Base-by-base conservation (phyloP, 1,284 basidiomycete species). In the Irpex sp. region DNA sequence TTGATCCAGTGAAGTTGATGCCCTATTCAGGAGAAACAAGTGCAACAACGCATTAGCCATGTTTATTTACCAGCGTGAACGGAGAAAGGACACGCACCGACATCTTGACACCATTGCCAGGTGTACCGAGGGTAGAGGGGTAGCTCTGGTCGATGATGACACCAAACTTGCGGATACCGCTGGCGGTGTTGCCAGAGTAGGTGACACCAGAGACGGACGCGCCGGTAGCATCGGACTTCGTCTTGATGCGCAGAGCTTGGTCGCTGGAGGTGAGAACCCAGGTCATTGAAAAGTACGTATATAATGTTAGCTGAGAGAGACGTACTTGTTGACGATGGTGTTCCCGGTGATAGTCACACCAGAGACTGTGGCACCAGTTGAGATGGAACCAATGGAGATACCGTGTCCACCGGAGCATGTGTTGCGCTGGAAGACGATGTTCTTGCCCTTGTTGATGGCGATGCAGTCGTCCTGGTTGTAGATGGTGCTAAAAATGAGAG, bases 331-430 rank as follows among this genome's bases (percentile, higher is more conserved):
- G 18, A 58, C 66, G 58, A 76, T 65, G 3, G 72, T 80, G 71
- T 87, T 87, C 23, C 75, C 73, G 1, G 70, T 71, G 64, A 87
- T 78, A 39, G 73, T 66, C 48, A 87, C 73, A 18, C 72, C 74
- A 1, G 76, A 76, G n/a, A 87, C 82, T 3, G 77, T 76, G 8
- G 71, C 74, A 52, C 75, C 69, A 1, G 80, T 81, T 36, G 67
- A 58, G 61, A 86, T 80, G 1, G 84, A 86, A 21, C 85, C 85
- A 28, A 88, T 77, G 4, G 83, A 85, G 61, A 85, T 80, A 37
- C 86, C 85, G 61, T 88, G 86, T 4, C 86, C 84, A 12, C 77
- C 75, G 1, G 74, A 72, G 69, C 86, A 88, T 19, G 75, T 77
- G 67, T 83, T 85, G 28, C 80, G 69, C 58, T 77, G 73, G 69